A percentile compares a stretch with the other conserved stretches of the same genome.
phyloP scores from a whole-genome alignment of 257 asterid genomes.

The Osmanthus fragrans region DNA sequence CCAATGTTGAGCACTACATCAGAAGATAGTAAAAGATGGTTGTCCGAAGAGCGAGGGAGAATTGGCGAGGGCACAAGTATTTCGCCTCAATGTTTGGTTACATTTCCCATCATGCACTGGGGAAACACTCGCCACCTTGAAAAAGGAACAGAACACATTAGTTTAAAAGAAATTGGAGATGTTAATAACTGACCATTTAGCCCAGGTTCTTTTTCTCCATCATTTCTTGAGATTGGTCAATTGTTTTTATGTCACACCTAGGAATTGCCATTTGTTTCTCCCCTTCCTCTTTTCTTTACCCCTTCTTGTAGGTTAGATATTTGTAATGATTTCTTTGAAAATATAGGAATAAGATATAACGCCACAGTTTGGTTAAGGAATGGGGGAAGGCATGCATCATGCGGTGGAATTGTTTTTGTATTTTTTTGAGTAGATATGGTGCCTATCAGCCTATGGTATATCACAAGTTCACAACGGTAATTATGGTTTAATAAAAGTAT shows the following conservation, averaged over 20 bases:
- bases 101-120: neutral
- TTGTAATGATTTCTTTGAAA: neutral
- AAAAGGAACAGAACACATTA: neutral
- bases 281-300: neutral
- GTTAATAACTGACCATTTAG: neutral
- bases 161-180: neutral
- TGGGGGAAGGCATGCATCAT: neutral
- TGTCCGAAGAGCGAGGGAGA: neutral
- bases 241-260: neutral
- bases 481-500: neutral
- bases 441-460: neutral
- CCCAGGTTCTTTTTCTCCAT: neutral
- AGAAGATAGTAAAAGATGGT: slow-evolving; percentile 1
- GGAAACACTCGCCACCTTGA: neutral
- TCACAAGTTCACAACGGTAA: neutral
- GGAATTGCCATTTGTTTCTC: neutral
- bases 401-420: neutral
- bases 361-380: neutral
- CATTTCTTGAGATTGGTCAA: neutral
- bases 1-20: neutral
- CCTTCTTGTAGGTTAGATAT: neutral
- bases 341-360: neutral
- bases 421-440: neutral
- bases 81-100: too few species aligned
- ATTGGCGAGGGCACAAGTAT: neutral